Base-by-base conservation (phyloP, 2,329 filamentous ascomycete species). In the Ambrosiella xylebori region DNA sequence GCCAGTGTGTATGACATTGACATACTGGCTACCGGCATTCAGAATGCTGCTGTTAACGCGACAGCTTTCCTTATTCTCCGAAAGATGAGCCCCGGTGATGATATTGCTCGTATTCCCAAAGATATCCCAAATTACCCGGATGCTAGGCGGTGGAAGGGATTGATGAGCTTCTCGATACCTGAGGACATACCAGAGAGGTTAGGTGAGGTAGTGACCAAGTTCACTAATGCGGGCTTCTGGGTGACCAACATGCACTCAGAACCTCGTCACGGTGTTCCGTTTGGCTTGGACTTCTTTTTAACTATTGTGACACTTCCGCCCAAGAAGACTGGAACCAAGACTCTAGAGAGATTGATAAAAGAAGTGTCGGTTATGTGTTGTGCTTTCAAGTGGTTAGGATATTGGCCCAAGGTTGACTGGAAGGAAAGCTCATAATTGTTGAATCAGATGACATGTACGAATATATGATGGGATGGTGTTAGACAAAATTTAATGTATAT, bases 1-100 rank as follows among this genome's bases (percentile, higher is more conserved):
- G 88, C 85, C 2, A 71, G 80, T 36, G 67, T 84, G 27, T 77
- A 85, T 61, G 78, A 78, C 0, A 71, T 96, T 9, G 79, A 84
- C 53, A 71, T 93, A 13, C 74, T 97, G 19, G 84, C 80, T 11
- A 70, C 73, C 62, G 76, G 77, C 50, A 86, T 93, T 61, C 83
- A 91, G 70, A 87, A 93, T 66, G 73, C 78, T 35, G 73, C 76
- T 58, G 85, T 87, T 64, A 93, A 93, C 68, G 82, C 77, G n/a
- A 93, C 87, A 38, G 73, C 87, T 47, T 93, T 93, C 69, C 79
- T 91, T 63, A 76, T 91, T 27, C 69, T 91, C 38, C 68, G 75
- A 13, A 70, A 65, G 57, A 67, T 68, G 17, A 62, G 65, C 2
- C 59, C 62, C 3, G 62, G 53, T 3, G 56, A 60, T 9, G 39